phyloP scores from a whole-genome alignment of 805 yeast species.

The Wickerhamiella sergipiensis region DNA sequence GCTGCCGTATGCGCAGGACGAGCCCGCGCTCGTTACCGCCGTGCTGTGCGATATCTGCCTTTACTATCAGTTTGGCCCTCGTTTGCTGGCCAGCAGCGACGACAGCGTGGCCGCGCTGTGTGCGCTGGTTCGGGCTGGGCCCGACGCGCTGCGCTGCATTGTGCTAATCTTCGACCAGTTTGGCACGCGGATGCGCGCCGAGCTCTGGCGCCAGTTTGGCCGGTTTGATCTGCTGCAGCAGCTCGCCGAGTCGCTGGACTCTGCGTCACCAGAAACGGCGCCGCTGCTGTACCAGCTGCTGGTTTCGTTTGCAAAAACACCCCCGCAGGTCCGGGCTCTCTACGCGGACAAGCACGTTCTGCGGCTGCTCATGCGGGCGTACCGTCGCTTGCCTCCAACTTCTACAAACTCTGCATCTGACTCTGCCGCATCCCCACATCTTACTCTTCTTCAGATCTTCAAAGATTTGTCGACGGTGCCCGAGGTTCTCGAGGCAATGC shows the following conservation, averaged over 20 bases:
- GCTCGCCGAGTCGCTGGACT: constrained; percentile 7
- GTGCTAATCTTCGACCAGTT: constrained; percentile 12
- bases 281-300: constrained; percentile 14
- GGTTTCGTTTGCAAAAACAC: constrained; percentile 28
- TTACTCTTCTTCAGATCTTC: constrained; percentile 30
- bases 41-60: neutral
- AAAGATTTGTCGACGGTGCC: constrained; percentile 23
- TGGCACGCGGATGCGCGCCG: constrained; percentile 14
- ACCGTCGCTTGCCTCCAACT: constrained; percentile 9
- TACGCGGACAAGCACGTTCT: constrained; percentile 22
- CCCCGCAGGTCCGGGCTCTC: constrained; percentile 29
- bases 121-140: neutral
- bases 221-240: constrained; percentile 8
- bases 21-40: neutral
- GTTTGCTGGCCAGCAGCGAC: constrained; percentile 2
- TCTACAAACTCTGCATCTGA: too few species aligned
- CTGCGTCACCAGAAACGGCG: neutral
- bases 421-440: constrained; percentile 15
- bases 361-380: constrained; percentile 23
- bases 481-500: constrained; percentile 19
- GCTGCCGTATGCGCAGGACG: neutral
- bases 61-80: constrained; percentile 1
- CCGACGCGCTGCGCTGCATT: constrained; percentile 4
- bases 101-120: neutral
- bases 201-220: constrained; percentile 17